phyloP scores from a whole-genome alignment of 148 eudicot species.

The Vaccinium corymbosum region DNA sequence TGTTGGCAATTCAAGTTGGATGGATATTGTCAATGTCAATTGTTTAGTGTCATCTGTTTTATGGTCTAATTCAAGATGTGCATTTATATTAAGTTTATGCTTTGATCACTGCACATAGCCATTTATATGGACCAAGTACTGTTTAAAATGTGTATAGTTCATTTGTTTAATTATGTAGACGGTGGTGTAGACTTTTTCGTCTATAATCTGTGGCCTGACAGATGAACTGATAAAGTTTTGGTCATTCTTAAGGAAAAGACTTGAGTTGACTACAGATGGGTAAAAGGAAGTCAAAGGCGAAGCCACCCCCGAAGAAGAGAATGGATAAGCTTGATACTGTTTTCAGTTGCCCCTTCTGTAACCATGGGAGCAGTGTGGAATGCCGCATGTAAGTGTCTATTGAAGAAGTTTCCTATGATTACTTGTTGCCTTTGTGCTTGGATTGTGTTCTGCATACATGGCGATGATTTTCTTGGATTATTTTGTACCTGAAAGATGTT shows the following conservation, averaged over 20 bases:
- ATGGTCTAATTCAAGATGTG: not conserved
- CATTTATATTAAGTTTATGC: not conserved
- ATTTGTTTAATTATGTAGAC: not conserved
- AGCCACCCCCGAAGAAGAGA: constrained; percentile 87
- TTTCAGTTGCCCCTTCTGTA: constrained; percentile 89
- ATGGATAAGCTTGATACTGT: constrained; percentile 91
- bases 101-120: not conserved
- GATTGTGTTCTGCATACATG: not conserved
- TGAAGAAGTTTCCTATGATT: not conserved
- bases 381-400: constrained; percentile 66
- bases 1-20: not conserved
- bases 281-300: constrained; percentile 88
- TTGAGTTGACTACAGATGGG: constrained; percentile 48
- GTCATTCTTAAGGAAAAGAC: constrained; percentile 1
- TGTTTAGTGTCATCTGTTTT: not conserved
- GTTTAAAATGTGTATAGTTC: not conserved
- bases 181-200: not conserved
- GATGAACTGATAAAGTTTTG: not conserved
- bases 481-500: not conserved
- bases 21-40: not conserved
- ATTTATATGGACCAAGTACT: not conserved
- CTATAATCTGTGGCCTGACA: not conserved
- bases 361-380: constrained; percentile 84
- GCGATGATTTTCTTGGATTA: not conserved
- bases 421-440: not conserved